A percentile compares a stretch with the other conserved stretches of the same genome.
Conservation (phyloP, 2,329 filamentous ascomycete species). For the Stylonectria norvegica region DNA sequence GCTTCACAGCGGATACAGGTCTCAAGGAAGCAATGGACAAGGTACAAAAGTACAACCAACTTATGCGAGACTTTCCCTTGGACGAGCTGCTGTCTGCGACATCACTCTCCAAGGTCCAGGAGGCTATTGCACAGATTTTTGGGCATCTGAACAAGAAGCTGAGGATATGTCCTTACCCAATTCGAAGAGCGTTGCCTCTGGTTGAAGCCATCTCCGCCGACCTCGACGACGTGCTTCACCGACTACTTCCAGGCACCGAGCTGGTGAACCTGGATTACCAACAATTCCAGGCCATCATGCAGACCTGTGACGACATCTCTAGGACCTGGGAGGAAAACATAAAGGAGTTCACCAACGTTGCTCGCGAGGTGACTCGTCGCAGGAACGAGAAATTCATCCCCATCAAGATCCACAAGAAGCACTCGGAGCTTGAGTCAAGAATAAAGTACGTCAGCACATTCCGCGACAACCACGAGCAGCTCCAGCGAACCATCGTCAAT, state of each 20-base stretch:
- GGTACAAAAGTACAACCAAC: conserved; percentile 97
- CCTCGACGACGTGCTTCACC: conserved; percentile 80
- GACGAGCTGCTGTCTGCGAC: conserved; percentile 93
- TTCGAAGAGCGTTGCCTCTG: conserved; percentile 84
- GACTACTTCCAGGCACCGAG: conserved; percentile 78
- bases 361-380: conserved; percentile 87
- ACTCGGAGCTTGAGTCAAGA: conserved; percentile 83
- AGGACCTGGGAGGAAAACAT: conserved; percentile 90
- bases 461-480: conserved; percentile 93
- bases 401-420: conserved; percentile 89
- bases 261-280: conserved; percentile 89
- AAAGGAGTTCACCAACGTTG: conserved; percentile 97
- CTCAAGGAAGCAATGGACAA: conserved; percentile 93
- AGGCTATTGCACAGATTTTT: conserved; percentile 87
- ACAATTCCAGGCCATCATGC: conserved; percentile 85
- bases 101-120: conserved; percentile 80
- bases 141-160: conserved; percentile 96
- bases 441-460: conserved; percentile 94
- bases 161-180: conserved; percentile 92
- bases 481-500: conserved; percentile 93
- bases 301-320: conserved; percentile 80
- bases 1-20: conserved; percentile 93
- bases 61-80: conserved; percentile 96
- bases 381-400: conserved; percentile 98
- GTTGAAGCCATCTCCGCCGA: conserved; percentile 96